Evolutionary conservation across 257 asterid genomes (phyloP), one percentile per base, ranked within the genome.

Genomic region (Nicotiana tomentosiformis): DNA sequence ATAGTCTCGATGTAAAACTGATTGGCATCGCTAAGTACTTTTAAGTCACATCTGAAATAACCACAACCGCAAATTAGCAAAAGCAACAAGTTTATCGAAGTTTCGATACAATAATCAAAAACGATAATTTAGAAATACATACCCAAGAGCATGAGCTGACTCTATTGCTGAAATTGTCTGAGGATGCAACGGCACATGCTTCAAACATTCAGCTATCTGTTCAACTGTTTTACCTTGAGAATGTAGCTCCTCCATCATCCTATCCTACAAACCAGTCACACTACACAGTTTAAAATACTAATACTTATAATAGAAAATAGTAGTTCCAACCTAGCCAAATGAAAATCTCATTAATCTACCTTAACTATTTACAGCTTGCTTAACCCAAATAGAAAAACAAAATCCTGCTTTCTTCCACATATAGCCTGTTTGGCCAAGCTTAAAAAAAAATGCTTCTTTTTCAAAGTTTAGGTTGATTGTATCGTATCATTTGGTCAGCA

Each of bases 21-120:
- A 84, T 95, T 95, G 16, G 98, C 90, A 81, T 95, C 98, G 46
- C 97, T 95, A 37, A 89, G 91, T 79, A 95, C 90, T 93, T 93
- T 95, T 89, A 95, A 86, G 72, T 93, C 95, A 86, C 98, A 92
- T 84, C 98, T 95, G 90, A 85, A 85, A 78, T 69, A 81, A 88
- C 66, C 84, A 70, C 78, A 82, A 37, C 37, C 49, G 37, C 20
- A 39, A 9, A 30, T 56, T 35, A 81, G 69, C 62, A 78, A 69
- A 82, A 43, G 51, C 58, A 51, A 20, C 62, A 62, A 5, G 32
- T 6, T 37, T 26, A 56, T 77, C 4, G 2, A 77, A 23, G 14
- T 10, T 7, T 18, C 58, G 4, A 37, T 72, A 43, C 30, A n/a
- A 20, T 3, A 55, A 37, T 2, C 8, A 78, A 18, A 39, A 35